Conservation (phyloP, 169 alveolate species). For the Plasmodium adleri region DNA sequence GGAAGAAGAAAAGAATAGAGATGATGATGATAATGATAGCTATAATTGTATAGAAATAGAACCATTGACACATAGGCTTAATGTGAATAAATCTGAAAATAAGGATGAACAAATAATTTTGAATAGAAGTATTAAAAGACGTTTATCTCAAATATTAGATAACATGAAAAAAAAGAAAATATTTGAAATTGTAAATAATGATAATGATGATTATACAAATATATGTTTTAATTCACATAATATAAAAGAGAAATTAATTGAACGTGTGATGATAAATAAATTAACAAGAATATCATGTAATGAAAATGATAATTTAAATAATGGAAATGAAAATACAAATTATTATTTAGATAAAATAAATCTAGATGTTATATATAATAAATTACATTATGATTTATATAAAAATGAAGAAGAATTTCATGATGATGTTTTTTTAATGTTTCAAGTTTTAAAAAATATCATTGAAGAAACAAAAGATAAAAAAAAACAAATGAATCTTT, state of each 20-base stretch:
- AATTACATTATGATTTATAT: slow-evolving; percentile 50
- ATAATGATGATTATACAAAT: slow-evolving; percentile 19
- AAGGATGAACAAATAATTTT: background rate
- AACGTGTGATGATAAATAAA: background rate
- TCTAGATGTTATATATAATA: slow-evolving; percentile 33
- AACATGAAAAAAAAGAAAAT: slow-evolving; percentile 16
- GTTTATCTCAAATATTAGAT: slow-evolving; percentile 49
- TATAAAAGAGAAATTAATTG: background rate
- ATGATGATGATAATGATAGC: no score
- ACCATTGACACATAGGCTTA: no score
- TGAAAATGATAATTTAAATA: background rate
- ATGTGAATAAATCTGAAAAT: background rate
- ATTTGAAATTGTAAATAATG: slow-evolving; percentile 3
- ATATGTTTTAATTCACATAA: background rate
- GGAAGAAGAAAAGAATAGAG: background rate
- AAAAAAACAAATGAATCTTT: slow-evolving; percentile 26
- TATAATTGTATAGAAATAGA: no score
- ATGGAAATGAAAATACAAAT: background rate
- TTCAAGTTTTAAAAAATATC: slow-evolving; percentile 3
- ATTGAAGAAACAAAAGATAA: slow-evolving; percentile 19
- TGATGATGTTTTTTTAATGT: slow-evolving; percentile 23
- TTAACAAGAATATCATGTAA: background rate
- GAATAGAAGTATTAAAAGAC: slow-evolving; percentile 51
- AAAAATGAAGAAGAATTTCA: slow-evolving; percentile 33
- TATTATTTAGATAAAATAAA: slow-evolving; percentile 17